phyloP scores from a whole-genome alignment of 2,329 filamentous ascomycete genomes.

The Aspergillus proliferans region DNA sequence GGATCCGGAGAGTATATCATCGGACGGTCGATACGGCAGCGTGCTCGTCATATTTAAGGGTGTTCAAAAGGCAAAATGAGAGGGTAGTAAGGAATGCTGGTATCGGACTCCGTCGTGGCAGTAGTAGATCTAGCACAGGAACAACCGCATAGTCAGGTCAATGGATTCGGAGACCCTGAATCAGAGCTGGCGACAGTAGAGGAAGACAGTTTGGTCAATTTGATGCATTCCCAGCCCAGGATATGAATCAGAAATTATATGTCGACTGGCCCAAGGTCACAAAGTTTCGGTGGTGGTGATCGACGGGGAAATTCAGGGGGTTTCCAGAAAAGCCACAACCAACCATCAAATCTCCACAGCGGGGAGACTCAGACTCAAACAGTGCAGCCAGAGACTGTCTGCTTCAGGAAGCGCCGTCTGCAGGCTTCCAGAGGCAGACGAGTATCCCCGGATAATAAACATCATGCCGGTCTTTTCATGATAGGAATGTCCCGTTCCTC shows the following conservation, averaged over 20 bases:
- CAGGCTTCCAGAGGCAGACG: too few species aligned
- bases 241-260: neutral
- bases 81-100: slow-evolving; percentile 11
- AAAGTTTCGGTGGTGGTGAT: slow-evolving; percentile 1
- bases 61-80: slow-evolving; percentile 11
- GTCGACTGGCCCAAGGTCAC: neutral
- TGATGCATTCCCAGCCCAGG: neutral
- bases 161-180: neutral
- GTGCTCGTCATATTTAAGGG: slow-evolving; percentile 29
- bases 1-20: slow-evolving; percentile 48
- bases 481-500: too few species aligned
- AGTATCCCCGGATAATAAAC: too few species aligned
- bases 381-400: neutral
- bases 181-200: neutral
- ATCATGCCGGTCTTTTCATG: too few species aligned
- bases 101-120: neutral
- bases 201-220: neutral
- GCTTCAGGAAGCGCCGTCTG: too few species aligned
- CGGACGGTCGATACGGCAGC: slow-evolving; percentile 36
- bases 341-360: slow-evolving; percentile 8
- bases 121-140: slow-evolving; percentile 1
- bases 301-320: slow-evolving; percentile 8
- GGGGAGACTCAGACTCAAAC: slow-evolving; percentile 4
- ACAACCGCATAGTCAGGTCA: slow-evolving; percentile 1
- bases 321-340: slow-evolving; percentile 1